Conservation (phyloP, 345 rosid genomes). For the rapeseed (Brassica napus) region Da-Ae NC_063450.1:49834001-49834500, state of each 20-base stretch:
- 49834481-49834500: constrained; percentile 15
- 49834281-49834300: constrained; percentile 44
- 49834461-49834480: background rate
- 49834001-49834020: no score
- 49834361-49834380: constrained; percentile 47
- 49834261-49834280: constrained; percentile 12
- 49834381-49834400: constrained; percentile 43
- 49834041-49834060: no score
- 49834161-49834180: constrained; percentile 28
- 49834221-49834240: constrained; percentile 19
- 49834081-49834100: no score
- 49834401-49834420: constrained; percentile 39
- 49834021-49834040: no score
- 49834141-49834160: background rate
- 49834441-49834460: constrained; percentile 6
- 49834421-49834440: constrained; percentile 27
- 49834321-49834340: background rate
- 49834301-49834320: constrained; percentile 40
- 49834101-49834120: background rate
- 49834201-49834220: constrained; percentile 36
- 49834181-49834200: background rate
- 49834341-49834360: background rate
- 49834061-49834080: background rate
- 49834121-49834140: background rate
- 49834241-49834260: constrained; percentile 8